Evolutionary conservation across 2,329 filamentous ascomycete species (phyloP).

Genomic region (Didymellaceae sp.): DNA sequence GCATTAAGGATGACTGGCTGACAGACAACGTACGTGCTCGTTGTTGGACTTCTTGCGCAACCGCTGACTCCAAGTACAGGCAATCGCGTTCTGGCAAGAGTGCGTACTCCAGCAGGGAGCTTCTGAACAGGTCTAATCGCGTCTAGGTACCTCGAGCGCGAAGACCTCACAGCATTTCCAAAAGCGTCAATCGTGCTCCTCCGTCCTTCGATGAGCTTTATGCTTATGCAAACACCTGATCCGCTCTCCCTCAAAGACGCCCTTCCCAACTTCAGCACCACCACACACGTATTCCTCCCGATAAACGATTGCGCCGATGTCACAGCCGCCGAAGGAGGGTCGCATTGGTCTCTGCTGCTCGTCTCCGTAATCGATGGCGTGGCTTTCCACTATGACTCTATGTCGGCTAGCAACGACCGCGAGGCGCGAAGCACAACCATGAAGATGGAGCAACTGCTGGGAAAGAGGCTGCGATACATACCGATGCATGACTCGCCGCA

Average conservation of each 20-base stretch:
- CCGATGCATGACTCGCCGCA: conserved; percentile 85
- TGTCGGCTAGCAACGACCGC: conserved; percentile 75
- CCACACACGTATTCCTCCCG: conserved; percentile 93
- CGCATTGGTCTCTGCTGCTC: conserved; percentile 92
- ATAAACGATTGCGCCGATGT: conserved; percentile 86
- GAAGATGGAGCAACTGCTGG: conserved; percentile 73
- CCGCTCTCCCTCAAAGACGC: conserved; percentile 66
- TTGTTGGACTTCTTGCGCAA: background rate
- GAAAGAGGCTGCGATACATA: conserved; percentile 73
- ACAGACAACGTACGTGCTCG: conserved; percentile 78
- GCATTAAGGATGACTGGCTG: conserved; percentile 90
- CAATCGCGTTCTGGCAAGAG: conserved; percentile 98
- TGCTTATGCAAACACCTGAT: conserved; percentile 77
- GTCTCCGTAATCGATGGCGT: conserved; percentile 88
- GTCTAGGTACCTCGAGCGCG: conserved; percentile 79
- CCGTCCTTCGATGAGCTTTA: conserved; percentile 89
- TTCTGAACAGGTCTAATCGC: conserved; percentile 4
- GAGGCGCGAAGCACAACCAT: conserved; percentile 74
- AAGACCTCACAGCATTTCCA: conserved; percentile 80
- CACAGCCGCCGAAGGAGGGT: conserved; percentile 86
- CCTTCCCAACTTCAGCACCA: conserved; percentile 78
- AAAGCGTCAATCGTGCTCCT: conserved; percentile 88
- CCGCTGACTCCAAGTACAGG: conserved; percentile 59
- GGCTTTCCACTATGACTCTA: conserved; percentile 95
- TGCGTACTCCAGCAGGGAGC: conserved; percentile 50